A percentile compares a stretch with the other conserved stretches of the same genome.
Evolutionary conservation across 2,329 filamentous ascomycete species (phyloP).

Genomic region (Leptographium procerum): DNA sequence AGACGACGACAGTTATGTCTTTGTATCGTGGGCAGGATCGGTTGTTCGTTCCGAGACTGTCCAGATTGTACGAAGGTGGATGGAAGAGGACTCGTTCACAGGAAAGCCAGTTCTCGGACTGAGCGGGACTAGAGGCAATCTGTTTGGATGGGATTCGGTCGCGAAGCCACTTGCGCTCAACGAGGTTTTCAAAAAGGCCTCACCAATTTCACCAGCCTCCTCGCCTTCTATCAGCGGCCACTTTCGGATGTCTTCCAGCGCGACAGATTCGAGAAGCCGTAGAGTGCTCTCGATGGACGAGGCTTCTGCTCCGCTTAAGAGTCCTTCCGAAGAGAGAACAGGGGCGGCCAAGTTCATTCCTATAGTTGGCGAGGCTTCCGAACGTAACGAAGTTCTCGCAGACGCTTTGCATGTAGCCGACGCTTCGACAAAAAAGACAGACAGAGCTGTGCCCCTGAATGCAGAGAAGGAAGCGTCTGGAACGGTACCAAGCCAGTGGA

Average conservation of each 20-base stretch:
- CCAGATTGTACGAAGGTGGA: slow-evolving; percentile 52
- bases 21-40: slow-evolving; percentile 47
- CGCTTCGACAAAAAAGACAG: not conserved
- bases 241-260: not conserved
- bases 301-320: not conserved
- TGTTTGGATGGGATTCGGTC: slow-evolving; percentile 52
- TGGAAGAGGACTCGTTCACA: slow-evolving; percentile 50
- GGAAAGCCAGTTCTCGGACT: slow-evolving; percentile 35
- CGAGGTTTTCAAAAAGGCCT: slow-evolving; percentile 28
- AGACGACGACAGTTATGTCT: slow-evolving; percentile 48
- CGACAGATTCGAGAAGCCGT: not conserved
- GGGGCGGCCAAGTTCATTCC: not conserved
- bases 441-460: not conserved
- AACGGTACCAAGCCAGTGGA: not conserved
- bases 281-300: not conserved
- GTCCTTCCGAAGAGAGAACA: not conserved
- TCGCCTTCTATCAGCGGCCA: not conserved
- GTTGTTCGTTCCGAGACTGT: slow-evolving; percentile 40
- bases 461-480: not conserved
- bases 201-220: not conserved
- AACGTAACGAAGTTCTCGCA: not conserved
- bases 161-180: slow-evolving; percentile 38
- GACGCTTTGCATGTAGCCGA: not conserved
- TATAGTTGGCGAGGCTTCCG: not conserved
- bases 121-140: slow-evolving; percentile 28